A percentile compares a stretch with the other conserved stretches of the same genome.
Evolutionary conservation across 768 basidiomycete genomes (phyloP).

Genomic region (Ramaria sp.): DNA sequence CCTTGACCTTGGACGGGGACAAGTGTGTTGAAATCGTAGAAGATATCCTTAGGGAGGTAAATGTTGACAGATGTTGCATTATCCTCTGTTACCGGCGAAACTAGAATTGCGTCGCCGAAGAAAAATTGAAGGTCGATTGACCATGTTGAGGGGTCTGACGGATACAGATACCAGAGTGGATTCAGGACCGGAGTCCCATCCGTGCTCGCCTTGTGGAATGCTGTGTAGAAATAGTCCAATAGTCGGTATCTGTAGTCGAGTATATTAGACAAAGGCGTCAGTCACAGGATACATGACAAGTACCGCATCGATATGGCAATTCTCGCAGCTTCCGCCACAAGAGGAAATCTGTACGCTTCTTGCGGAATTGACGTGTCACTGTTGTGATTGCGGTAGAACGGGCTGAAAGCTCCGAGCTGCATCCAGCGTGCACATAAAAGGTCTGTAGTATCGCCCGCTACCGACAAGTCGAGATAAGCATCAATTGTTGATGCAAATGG

Average conservation of each 20-base stretch:
- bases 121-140: conserved; percentile 59
- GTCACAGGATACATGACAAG: conserved; percentile 60
- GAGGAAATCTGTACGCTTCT: conserved; percentile 74
- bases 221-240: conserved; percentile 27
- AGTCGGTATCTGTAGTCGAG: background rate
- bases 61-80: conserved; percentile 61
- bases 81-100: conserved; percentile 64
- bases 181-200: conserved; percentile 60
- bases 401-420: conserved; percentile 56
- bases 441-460: conserved; percentile 62
- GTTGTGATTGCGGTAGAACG: conserved; percentile 79
- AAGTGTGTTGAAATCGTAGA: background rate
- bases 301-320: conserved; percentile 66
- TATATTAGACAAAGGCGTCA: conserved; percentile 40
- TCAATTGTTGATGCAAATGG: conserved; percentile 1
- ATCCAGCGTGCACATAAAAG: conserved; percentile 81
- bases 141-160: conserved; percentile 53
- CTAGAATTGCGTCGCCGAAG: conserved; percentile 56
- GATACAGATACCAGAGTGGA: conserved; percentile 72
- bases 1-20: conserved; percentile 43
- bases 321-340: conserved; percentile 67
- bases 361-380: conserved; percentile 54
- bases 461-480: conserved; percentile 27
- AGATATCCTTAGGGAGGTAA: conserved; percentile 13
- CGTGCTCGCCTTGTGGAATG: conserved; percentile 57